Evolutionary conservation across 1,284 basidiomycete genomes (phyloP).

Genomic region (Wolfiporia cocos): DNA sequence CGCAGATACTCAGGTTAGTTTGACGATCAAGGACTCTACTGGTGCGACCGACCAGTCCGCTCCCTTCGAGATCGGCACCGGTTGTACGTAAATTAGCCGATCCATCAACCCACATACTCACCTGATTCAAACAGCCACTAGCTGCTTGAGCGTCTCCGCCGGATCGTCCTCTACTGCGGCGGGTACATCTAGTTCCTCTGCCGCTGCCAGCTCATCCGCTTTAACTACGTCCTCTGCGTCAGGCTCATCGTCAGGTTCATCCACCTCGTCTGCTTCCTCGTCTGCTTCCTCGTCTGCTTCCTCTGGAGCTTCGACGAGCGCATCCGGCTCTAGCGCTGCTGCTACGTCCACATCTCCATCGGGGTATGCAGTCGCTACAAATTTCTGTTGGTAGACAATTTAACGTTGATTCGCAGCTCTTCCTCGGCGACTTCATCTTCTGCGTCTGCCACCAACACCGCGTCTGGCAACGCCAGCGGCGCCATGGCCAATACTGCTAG

Average conservation of each 20-base stretch:
- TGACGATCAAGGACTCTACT: conserved; percentile 46
- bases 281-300: conserved; percentile 27
- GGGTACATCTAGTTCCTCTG: conserved; percentile 9
- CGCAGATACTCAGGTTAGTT: conserved; percentile 40
- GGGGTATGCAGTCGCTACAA: too few relatives aligned
- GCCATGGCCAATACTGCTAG: conserved; percentile 15
- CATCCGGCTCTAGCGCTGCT: background rate
- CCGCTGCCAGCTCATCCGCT: conserved; percentile 10
- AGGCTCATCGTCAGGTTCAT: conserved; percentile 11
- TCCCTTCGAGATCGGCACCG: conserved; percentile 38
- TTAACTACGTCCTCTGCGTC: conserved; percentile 12
- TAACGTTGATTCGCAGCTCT: too few relatives aligned
- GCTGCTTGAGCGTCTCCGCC: conserved; percentile 25
- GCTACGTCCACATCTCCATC: background rate
- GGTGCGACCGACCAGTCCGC: conserved; percentile 43
- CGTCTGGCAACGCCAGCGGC: conserved; percentile 24
- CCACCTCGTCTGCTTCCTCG: conserved; percentile 17
- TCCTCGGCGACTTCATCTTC: background rate
- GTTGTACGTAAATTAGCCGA: conserved; percentile 30
- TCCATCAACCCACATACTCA: conserved; percentile 4
- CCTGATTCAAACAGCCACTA: conserved; percentile 21
- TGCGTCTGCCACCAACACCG: conserved; percentile 11
- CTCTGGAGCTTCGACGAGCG: conserved; percentile 4
- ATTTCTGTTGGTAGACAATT: too few relatives aligned
- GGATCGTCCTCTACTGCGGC: conserved; percentile 10